A percentile compares a stretch with the other conserved stretches of the same genome.
Evolutionary conservation across 441 rosid species (phyloP).

Genomic region (Populus hybrid): DNA sequence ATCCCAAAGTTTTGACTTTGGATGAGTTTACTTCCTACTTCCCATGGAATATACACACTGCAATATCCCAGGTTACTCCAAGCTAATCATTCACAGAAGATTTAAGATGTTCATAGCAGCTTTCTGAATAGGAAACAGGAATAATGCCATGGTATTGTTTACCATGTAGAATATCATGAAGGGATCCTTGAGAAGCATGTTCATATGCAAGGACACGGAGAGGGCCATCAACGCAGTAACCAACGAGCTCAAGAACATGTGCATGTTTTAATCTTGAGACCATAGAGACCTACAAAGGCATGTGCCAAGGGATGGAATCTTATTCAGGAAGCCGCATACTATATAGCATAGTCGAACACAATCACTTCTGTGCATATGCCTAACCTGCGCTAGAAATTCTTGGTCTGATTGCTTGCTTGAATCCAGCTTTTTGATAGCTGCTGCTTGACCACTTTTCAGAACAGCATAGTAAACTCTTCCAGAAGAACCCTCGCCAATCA

Average conservation of each 20-base stretch:
- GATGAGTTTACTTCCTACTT: background rate
- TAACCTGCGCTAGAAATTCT: slow-evolving; percentile 46
- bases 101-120: background rate
- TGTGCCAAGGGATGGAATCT: background rate
- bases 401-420: slow-evolving; percentile 60
- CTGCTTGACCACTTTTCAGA: slow-evolving; percentile 51
- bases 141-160: background rate
- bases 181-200: slow-evolving; percentile 93
- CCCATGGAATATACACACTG: background rate
- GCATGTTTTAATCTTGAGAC: slow-evolving; percentile 86
- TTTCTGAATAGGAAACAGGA: background rate
- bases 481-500: slow-evolving; percentile 97
- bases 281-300: slow-evolving; percentile 53
- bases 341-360: background rate
- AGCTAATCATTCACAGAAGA: background rate
- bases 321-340: background rate
- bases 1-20: background rate
- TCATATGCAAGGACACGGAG: slow-evolving; percentile 79
- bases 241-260: slow-evolving; percentile 77
- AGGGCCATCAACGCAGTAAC: slow-evolving; percentile 83
- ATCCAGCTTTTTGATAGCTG: slow-evolving; percentile 90
- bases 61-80: background rate
- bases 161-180: slow-evolving; percentile 96
- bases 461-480: slow-evolving; percentile 87
- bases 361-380: background rate